Percentiles rank a stretch among this genome's conserved stretches.
Evolutionary conservation across 345 rosid genomes (phyloP).

Genomic region (Boechera stricta): DNA sequence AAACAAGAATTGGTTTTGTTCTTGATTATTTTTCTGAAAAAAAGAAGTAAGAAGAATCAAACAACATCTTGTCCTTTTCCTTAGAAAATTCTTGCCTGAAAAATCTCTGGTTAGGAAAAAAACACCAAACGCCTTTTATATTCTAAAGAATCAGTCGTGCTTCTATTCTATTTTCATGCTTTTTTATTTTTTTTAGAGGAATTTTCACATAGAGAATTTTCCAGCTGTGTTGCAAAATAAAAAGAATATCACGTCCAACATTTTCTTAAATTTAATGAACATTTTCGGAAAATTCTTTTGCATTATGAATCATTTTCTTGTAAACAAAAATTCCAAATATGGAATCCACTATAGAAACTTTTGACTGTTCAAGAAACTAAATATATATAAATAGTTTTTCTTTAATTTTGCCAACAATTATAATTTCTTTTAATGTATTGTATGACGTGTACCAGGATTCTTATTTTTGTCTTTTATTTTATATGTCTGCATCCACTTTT

Average conservation of each 20-base stretch:
- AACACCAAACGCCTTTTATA: slow-evolving; percentile 38
- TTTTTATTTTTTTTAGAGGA: slow-evolving; percentile 2
- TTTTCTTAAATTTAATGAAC: not conserved
- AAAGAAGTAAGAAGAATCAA: slow-evolving; percentile 14
- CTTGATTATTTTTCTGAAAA: not conserved
- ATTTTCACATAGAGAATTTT: slow-evolving; percentile 35
- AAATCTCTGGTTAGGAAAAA: slow-evolving; percentile 44
- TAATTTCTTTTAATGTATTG: not conserved
- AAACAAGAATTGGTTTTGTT: not conserved
- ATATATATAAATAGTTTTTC: not conserved
- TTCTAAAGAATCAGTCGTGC: slow-evolving; percentile 35
- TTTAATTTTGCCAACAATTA: slow-evolving; percentile 6
- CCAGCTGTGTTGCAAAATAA: slow-evolving; percentile 43
- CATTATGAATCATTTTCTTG: not conserved
- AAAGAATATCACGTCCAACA: slow-evolving; percentile 30
- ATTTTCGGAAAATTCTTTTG: slow-evolving; percentile 24
- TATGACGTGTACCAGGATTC: slow-evolving; percentile 27
- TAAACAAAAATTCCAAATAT: slow-evolving; percentile 20
- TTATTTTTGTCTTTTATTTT: slow-evolving; percentile 20
- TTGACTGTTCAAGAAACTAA: slow-evolving; percentile 2
- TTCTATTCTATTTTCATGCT: slow-evolving; percentile 38
- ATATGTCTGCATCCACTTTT: slow-evolving; percentile 15
- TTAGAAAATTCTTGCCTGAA: slow-evolving; percentile 40
- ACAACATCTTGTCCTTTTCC: slow-evolving; percentile 26
- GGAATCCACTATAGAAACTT: slow-evolving; percentile 35